Percentiles rank a stretch among this genome's conserved stretches.
These are phyloP conservation scores for Fusarium longipes DNA, from an alignment of 2,329 filamentous ascomycete species.

Conservation along the genomic window DNA sequence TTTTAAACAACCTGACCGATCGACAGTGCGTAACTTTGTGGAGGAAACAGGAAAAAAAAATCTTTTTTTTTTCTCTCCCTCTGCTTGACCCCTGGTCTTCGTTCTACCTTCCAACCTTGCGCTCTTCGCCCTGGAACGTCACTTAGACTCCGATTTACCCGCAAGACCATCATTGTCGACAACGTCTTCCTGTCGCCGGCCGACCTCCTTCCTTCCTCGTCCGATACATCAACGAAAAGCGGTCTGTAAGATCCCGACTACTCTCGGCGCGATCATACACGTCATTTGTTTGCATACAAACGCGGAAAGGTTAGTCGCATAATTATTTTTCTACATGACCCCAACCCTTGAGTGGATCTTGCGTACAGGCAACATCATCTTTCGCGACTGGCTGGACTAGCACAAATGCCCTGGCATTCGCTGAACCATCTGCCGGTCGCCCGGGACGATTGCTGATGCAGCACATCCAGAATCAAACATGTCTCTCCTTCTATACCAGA, in stretches of 20 bases:
- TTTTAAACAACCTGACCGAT: conserved; percentile 21
- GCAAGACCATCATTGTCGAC: conserved; percentile 25
- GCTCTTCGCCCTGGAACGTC: conserved; percentile 18
- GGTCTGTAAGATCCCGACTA: conserved; percentile 28
- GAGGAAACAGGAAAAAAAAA: conserved; percentile 29
- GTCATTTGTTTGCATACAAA: conserved; percentile 40
- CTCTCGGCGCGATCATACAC: conserved; percentile 37
- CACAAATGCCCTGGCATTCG: conserved; percentile 17
- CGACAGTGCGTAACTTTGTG: conserved; percentile 27
- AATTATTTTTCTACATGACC: conserved; percentile 17
- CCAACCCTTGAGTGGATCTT: conserved; percentile 24
- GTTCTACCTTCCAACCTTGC: conserved; percentile 22
- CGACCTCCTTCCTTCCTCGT: conserved; percentile 37
- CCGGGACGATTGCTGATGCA: conserved; percentile 8
- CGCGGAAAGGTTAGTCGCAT: conserved; percentile 39
- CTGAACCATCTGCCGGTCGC: conserved; percentile 17
- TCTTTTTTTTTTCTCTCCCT: conserved; percentile 8
- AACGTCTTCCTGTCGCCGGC: conserved; percentile 42
- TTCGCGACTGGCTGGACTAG: conserved; percentile 9
- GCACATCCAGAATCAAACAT: conserved; percentile 14
- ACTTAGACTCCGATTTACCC: conserved; percentile 11
- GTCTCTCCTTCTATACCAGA: not conserved
- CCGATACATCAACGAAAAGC: conserved; percentile 26
- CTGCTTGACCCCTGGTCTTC: conserved; percentile 16
- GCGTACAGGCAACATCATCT: conserved; percentile 13